Evolutionary conservation across 768 basidiomycete genomes (phyloP).

Genomic region (Boletus reticuloceps): DNA sequence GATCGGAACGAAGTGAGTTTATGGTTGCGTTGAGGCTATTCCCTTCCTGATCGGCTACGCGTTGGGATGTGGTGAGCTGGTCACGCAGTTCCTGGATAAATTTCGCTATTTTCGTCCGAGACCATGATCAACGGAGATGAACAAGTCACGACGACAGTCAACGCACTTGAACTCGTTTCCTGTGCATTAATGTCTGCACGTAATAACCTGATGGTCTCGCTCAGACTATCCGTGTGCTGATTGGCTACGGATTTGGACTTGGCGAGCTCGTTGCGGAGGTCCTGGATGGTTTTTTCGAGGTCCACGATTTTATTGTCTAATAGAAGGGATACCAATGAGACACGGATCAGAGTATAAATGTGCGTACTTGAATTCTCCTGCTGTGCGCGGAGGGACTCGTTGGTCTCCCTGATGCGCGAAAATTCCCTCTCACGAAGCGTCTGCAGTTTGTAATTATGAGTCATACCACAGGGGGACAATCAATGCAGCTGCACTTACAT

Average conservation of each 20-base stretch:
- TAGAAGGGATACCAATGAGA: not conserved
- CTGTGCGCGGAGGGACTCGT: not conserved
- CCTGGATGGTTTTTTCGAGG: not conserved
- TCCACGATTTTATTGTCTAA: not conserved
- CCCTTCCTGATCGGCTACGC: no score
- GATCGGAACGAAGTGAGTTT: no score
- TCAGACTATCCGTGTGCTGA: not conserved
- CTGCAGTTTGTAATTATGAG: not conserved
- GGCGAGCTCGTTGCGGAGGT: not conserved
- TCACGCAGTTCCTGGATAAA: no score
- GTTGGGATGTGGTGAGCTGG: no score
- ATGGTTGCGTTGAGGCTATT: no score
- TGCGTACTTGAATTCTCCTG: not conserved
- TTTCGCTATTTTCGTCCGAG: no score
- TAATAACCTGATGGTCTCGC: not conserved
- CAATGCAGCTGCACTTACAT: not conserved
- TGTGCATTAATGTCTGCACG: not conserved
- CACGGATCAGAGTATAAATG: not conserved
- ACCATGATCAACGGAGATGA: no score
- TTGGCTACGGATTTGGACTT: not conserved
- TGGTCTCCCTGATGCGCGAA: not conserved
- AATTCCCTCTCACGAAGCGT: not conserved
- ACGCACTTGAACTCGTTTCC: not conserved
- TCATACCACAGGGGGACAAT: not conserved
- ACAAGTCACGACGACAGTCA: not conserved